Evolutionary conservation across 2,329 filamentous ascomycete genomes (phyloP), one percentile per base, ranked within the genome.

Genomic region (Colletotrichum sidae): DNA sequence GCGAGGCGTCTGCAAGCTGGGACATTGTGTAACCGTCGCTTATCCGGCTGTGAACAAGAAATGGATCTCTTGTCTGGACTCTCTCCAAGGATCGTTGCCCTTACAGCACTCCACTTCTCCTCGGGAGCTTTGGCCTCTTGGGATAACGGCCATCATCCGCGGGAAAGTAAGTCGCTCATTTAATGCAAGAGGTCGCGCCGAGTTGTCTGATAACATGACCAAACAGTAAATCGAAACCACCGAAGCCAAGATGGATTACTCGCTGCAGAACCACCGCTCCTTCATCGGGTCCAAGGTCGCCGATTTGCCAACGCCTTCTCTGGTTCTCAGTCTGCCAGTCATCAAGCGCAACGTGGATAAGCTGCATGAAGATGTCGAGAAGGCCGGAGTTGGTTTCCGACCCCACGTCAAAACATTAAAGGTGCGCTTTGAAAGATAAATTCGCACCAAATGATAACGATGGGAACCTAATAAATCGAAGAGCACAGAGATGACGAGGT

Each of bases 401-500:
- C 78, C 79, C 15, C 80, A 82, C 67, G 76, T 82, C n/a, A 82
- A 82, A 68, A 82, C 80, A 0, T 72, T 81, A 33, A 82, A 82
- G 74, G 80, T 78, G 44, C 11, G 33, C 8, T 3, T 8, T 1
- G 17, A 17, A 8, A 11, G 6, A 25, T 1, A 2, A 2, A 1
- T 5, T n/a, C 4, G 8, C 4, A 25, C 4, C 25, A 5, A 25
- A 25, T 25, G 4, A 25, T 5, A 5, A 34, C 0, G 39, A 8
- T 2, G 0, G 1, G 2, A 13, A 12, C 38, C 56, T 1, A 60
- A 25, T 1, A 8, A 4, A 11, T 6, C 1, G 6, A 13, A 82
- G 75, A 78, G 74, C 1, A 67, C 74, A 2, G 76, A 78, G 51
- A 70, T 73, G 0, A 81, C 79, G 0, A 70, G 79, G 6, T 70